Evolutionary conservation across 441 rosid genomes (phyloP), one percentile per base, ranked within the genome.

Genomic region (Populus trichocarpa): DNA sequence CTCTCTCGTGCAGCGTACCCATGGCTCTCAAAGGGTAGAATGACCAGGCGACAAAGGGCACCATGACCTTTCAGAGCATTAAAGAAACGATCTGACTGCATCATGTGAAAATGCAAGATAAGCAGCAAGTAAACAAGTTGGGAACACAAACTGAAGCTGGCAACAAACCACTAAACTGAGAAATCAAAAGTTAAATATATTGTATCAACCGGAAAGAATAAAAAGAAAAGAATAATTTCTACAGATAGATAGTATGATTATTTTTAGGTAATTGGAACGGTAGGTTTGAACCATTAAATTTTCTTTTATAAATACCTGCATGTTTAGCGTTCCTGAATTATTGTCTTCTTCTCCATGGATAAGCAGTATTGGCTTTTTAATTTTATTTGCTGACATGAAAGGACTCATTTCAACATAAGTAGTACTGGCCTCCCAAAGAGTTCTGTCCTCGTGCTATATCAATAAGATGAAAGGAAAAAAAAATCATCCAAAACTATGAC

Each of bases 331-430:
- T 84, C 99, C 99, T 11, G 99, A 70, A 86, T 96, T 96, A 74
- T 92, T 92, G 80, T 96, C 99, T 89, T 96, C 98, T 89, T 96
- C 98, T 75, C 99, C 99, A 66, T 96, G 98, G 70, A 96, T 86
- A 80, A 96, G 98, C 84, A 96, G 86, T 88, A 93, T 94, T 42
- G 99, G 98, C 84, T 88, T 96, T 88, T 91, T 96, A 83, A 94
- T 91, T 88, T 89, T 96, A 85, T 96, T 86, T 23, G 99, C 98
- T 10, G 97, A 86, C 92, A 96, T 90, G 87, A 92, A 96, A n/a
- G 99, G 99, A 78, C 99, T 96, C 99, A 96, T 93, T 86, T 91
- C 97, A 71, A 96, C 92, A 16, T 93, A 95, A 6, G 87, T 89
- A 72, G 36, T 81, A 22, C 97, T 88, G 69, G 99, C 98, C 83